Conservation (phyloP, 225 moss, liverwort and hornwort genomes). For the Sphagnum contortum region DNA sequence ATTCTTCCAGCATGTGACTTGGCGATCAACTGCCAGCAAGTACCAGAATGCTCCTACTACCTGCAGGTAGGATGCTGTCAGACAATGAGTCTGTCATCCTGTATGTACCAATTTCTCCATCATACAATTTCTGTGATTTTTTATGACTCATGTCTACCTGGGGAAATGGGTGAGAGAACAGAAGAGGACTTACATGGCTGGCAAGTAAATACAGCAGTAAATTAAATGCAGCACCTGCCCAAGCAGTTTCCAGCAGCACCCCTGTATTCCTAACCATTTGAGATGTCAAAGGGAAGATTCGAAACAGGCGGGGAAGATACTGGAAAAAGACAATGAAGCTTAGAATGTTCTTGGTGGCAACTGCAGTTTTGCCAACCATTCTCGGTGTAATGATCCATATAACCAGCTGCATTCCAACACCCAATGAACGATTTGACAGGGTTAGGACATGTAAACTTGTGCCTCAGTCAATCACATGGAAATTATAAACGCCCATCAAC, state of each 20-base stretch:
- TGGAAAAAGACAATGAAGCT: constrained; percentile 41
- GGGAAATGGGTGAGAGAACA: neutral
- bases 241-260: constrained; percentile 49
- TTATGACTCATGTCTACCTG: too few species aligned
- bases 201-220: constrained; percentile 58
- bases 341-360: constrained; percentile 37
- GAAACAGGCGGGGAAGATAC: constrained; percentile 52
- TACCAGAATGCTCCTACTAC: constrained; percentile 26
- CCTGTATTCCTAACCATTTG: constrained; percentile 44
- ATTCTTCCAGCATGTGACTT: constrained; percentile 26
- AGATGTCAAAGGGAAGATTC: constrained; percentile 41
- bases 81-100: too few species aligned
- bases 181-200: constrained; percentile 26
- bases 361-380: constrained; percentile 19
- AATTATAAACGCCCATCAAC: too few species aligned
- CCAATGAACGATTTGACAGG: too few species aligned
- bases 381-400: constrained; percentile 5
- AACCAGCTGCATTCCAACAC: neutral
- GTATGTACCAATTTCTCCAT: too few species aligned
- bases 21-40: constrained; percentile 16
- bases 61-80: neutral
- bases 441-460: too few species aligned
- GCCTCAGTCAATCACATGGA: too few species aligned
- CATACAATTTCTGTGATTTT: too few species aligned
- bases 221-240: constrained; percentile 66